Base-by-base conservation (phyloP, 2,329 filamentous ascomycete species). In the Penicillium italicum region DNA sequence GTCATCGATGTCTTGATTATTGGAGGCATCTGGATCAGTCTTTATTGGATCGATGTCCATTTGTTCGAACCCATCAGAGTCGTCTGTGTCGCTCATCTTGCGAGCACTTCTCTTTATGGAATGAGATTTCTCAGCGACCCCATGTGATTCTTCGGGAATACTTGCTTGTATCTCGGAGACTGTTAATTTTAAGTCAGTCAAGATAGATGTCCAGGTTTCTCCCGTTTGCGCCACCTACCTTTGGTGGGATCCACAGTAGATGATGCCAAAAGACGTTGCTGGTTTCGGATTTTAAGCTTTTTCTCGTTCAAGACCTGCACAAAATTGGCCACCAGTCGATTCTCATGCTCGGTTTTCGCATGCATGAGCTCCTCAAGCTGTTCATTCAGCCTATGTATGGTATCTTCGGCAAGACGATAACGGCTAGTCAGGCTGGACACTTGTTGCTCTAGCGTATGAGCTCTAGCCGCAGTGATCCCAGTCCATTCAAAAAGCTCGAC, bases 251-350 rank as follows among this genome's bases (percentile, higher is more conserved):
- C 75, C 18, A 77, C 61, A 52, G 80, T 80, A 9, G 79, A 79
- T 30, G 76, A 73, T 16, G 78, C 76, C 14, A 86, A 66, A 6
- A 85, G 68, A 22, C 83, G 77, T 64, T 83, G 82, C 67, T 85
- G 82, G 62, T 85, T 84, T 47, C 84, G 73, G 46, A 86, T 85
- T 66, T 86, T 86, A 6, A 83, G 74, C 71, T 86, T 86, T 71
- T 87, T 87, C 59, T 81, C 79, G 55, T 87, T 86, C 9, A 87
- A 71, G 24, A 87, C 64, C 45, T 79, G 76, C 50, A 77, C 77
- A 58, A 85, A 85, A 64, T 84, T 84, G 53, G 76, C 74, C n/a
- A 86, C 69, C 59, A 86, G 70, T 43, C 79, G 77, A 18, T 79
- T 75, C 59, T 87, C 83, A 56, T 85, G 79, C 49, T 81, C 77